Base-by-base conservation (phyloP, 1,284 basidiomycete species). In the Trametes versicolor region DNA sequence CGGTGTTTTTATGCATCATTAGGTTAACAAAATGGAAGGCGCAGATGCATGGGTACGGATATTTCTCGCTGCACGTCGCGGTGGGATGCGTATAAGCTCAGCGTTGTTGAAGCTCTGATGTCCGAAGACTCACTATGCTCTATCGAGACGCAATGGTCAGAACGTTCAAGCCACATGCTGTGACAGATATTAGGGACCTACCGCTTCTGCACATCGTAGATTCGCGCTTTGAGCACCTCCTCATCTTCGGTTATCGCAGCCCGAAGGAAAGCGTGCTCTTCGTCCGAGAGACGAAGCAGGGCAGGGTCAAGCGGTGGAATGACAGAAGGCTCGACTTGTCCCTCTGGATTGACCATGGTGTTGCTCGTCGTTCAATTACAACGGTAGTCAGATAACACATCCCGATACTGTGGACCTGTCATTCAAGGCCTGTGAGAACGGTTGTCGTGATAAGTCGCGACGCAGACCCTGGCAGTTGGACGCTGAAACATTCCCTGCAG, bases 31-130 rank as follows among this genome's bases (percentile, higher is more conserved):
- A 74, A 49, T 75, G 74, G 68, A 79, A 79, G 2, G 55, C 71
- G 15, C 73, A 73, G 50, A 80, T 76, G 66, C 79, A 80, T 29
- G 78, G 77, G 62, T 80, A 81, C 0, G 78, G 76, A 36, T 78
- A 78, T n/a, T 73, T 64, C 19, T 57, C 66, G 67, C 74, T 79
- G 56, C 17, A 48, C 15, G 51, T n/a, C 66, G 67, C 74, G 78
- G 54, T 19, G 48, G 7, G 43, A 12, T 2, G 4, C 1, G 21
- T 10, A 25, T n/a, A 10, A 45, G 15, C 6, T 34, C 27, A 55
- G 25, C 37, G 37, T 27, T 19, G 21, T 4, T 1, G 19, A 1
- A 19, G 2, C 3, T 23, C 7, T 12, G 2, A n/a, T 8, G 37
- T 10, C 19, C 6, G 23, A 43, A 3, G 8, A 19, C 21, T 17